Base-by-base conservation (phyloP, 2,329 filamentous ascomycete species). In the Verticillium isaacii region DNA sequence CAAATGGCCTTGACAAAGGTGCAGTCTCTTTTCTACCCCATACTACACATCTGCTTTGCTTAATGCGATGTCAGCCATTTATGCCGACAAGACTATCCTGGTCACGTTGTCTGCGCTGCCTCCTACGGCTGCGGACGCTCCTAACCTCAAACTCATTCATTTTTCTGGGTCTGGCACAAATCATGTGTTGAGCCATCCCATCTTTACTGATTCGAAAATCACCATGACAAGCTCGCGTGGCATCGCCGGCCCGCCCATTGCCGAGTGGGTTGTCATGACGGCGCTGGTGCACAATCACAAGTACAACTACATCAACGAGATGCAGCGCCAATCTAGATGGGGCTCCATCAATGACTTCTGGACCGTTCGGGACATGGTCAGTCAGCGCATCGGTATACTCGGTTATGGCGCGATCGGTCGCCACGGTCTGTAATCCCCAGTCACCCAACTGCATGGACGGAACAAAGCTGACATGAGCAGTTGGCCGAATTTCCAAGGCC, bases 401-500 rank as follows among this genome's bases (percentile, higher is more conserved):
- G 78, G 78, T 12, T 81, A 81, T 62, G 78, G 79, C 39, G 72
- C 75, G 56, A 81, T 81, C 56, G 79, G 78, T 5, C 71, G 79
- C 4, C 77, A 81, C 7, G 64, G 64, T 12, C 17, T 15, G 57
- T 58, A 6, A 11, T 58, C 19, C 17, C 7, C 6, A 17, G 29
- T 14, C 14, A 17, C 29, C 23, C 32, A 29, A 5, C 32, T n/a
- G 8, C 29, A 6, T 15, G 5, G 14, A 3, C 54, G 4, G 23
- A 15, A 9, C n/a, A 14, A 34, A 12, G 25, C 14, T 54, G 41
- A 50, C 41, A 2, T 56, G 54, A 32, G 29, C 32, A 58, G 69
- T 68, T 58, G 79, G 75, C 8, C 72, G 75, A 8, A 78, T 89
- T 7, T 82, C 80, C 3, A 76, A 80, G 23, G 85, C 85, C 3